Evolutionary conservation across 352 stramenopile genomes (phyloP), one percentile per base, ranked within the genome.

Genomic region (Pythium pectinolyticum): DNA sequence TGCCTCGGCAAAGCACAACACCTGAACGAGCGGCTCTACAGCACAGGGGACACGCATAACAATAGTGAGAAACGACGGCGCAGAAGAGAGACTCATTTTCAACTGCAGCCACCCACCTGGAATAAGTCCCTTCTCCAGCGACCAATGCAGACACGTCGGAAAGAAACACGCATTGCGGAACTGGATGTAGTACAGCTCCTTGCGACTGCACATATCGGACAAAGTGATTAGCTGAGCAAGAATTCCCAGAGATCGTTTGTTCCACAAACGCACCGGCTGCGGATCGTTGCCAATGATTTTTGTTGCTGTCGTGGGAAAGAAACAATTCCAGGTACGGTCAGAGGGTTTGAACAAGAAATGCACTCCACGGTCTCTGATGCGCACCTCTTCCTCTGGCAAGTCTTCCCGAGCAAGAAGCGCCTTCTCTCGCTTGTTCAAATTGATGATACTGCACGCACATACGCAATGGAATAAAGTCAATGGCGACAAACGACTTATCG

Each of bases 121-220:
- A 24, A 94, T 75, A 37, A 89, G 73, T 7, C 82, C 80, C 6
- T 80, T 79, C 52, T 92, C 71, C 8, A 86, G 63, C 50, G 82
- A 94, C 86, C 86, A 94, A 65, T 94, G 86, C 15, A 94, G 67
- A 63, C 86, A 93, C 43, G 81, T 83, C 5, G 84, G 82, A 59
- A 88, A 80, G 70, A 83, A 90, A 59, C 82, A 89, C n/a, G 85
- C 80, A 69, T 94, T 93, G 35, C 86, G 82, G 41, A 92, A 67
- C 57, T 93, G 84, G 48, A 88, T 49, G 56, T 83, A 93, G 69
- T 90, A 90, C 1, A 93, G 72, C 63, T 93, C 84, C 63, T 70
- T 78, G 30, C 82, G 78, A 37, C 82, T 89, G 64, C 14, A 52
- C n/a, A 63, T 28, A 5, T 9, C 3, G 31, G 12, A 55, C 6